Evolutionary conservation across 371 early-diverging fungal genomes (phyloP), one percentile per base, ranked within the genome.

Genomic region (Nematocida sp.): DNA sequence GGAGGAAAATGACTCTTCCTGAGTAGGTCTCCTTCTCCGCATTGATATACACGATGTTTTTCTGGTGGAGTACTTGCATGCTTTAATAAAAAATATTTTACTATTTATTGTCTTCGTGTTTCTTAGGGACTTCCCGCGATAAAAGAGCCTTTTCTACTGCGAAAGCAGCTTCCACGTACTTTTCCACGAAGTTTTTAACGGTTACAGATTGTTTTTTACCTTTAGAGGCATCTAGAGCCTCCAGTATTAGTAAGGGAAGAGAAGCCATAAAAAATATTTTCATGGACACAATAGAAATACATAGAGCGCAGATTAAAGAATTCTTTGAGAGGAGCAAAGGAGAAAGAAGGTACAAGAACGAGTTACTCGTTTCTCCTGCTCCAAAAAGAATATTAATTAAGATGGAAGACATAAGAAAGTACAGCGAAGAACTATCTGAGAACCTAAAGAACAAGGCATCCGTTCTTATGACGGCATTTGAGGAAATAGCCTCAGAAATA

Each of bases 361-460:
- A n/a, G 47, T 45, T 71, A 0, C 75, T 71, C 3, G 20, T 38
- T 16, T 9, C 20, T 1, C 75, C 75, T 5, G 49, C 49, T 7
- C 60, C 60, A 25, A 16, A 65, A 28, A 60, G 84, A 55, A 42
- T 80, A 5, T 68, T 83, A 25, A 45, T 83, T 26, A 66, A 69
- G 50, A 75, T 84, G 1, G 68, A 76, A 40, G 80, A 82, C 18
- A 77, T 84, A 11, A 65, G 84, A 48, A 38, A 40, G 40, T 82
- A 65, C 60, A 66, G 78, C 39, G 77, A 69, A 61, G 56, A 77
- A 2, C 65, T 84, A 30, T 60, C 80, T 1, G 25, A 56, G 11
- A 45, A 36, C 2, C 77, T 84, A 20, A 32, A 80, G n/a, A 64
- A 80, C 20, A 60, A 78, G 16, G 80, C 83, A 30, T n/a, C 57